A percentile compares a stretch with the other conserved stretches of the same genome.
phyloP scores from a whole-genome alignment of 139 green algal genomes.

The Chlamydomonas incerta region DNA sequence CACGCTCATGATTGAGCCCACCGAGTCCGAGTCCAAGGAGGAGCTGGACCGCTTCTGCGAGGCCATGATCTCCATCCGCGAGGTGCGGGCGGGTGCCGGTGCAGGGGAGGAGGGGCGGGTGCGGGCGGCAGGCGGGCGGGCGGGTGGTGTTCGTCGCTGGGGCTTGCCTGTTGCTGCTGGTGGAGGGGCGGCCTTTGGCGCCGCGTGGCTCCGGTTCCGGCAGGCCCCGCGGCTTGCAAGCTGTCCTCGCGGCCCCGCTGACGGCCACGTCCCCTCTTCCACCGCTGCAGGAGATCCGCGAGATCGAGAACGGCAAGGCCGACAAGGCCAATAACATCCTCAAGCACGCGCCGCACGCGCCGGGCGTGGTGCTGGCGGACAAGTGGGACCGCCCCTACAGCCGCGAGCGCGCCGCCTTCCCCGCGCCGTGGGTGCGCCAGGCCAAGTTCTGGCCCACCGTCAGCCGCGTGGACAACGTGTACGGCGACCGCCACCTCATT shows the following conservation, averaged over 20 bases:
- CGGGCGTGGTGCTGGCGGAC: slow-evolving; percentile 77
- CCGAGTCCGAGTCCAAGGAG: slow-evolving; percentile 80
- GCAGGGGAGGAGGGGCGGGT: not conserved
- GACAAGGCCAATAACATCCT: slow-evolving; percentile 92
- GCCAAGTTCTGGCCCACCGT: slow-evolving; percentile 99
- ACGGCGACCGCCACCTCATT: slow-evolving; percentile 94
- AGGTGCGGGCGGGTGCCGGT: slow-evolving; percentile 27
- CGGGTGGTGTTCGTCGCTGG: too few relatives aligned
- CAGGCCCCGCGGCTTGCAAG: too few relatives aligned
- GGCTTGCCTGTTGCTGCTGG: too few relatives aligned
- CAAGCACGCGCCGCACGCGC: slow-evolving; percentile 94
- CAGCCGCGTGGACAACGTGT: slow-evolving; percentile 97
- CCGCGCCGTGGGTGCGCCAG: slow-evolving; percentile 85
- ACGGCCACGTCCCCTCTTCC: not conserved
- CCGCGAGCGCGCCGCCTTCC: slow-evolving; percentile 93
- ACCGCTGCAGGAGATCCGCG: slow-evolving; percentile 83
- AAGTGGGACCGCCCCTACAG: slow-evolving; percentile 94
- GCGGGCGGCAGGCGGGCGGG: too few relatives aligned
- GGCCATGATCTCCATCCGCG: slow-evolving; percentile 95
- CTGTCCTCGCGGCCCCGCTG: too few relatives aligned
- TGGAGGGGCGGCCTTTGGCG: too few relatives aligned
- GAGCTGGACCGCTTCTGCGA: slow-evolving; percentile 94
- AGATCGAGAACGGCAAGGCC: slow-evolving; percentile 84
- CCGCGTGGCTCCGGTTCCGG: too few relatives aligned
- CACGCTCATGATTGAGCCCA: slow-evolving; percentile 99